Evolutionary conservation across 305 asterid genomes (phyloP).

Genomic region (Fraxinus paxiana): DNA sequence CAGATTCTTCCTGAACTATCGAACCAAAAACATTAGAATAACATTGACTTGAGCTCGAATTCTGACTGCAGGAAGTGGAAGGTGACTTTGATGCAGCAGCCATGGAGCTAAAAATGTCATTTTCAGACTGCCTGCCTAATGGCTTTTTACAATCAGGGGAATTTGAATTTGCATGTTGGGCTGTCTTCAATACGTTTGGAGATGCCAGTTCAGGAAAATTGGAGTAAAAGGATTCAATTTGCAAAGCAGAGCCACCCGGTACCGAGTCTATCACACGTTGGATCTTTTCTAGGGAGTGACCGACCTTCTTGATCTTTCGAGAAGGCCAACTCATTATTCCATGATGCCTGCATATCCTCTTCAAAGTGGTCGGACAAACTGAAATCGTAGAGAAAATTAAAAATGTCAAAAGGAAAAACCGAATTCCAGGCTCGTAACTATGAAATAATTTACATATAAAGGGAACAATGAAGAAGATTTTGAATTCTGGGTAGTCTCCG

Average conservation of each 20-base stretch:
- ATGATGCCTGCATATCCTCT: constrained; percentile 91
- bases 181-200: constrained; percentile 47
- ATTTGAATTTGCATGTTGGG: constrained; percentile 29
- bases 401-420: background rate
- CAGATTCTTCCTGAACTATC: constrained; percentile 31
- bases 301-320: constrained; percentile 54
- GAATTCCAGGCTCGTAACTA: background rate
- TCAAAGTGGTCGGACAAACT: constrained; percentile 99
- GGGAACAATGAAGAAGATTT: background rate
- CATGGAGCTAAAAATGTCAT: background rate
- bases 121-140: background rate
- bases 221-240: constrained; percentile 69
- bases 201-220: constrained; percentile 68
- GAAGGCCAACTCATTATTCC: constrained; percentile 98
- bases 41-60: constrained; percentile 68
- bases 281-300: constrained; percentile 50
- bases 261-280: constrained; percentile 88
- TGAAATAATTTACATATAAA: background rate
- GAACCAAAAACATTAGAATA: constrained; percentile 41
- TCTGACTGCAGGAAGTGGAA: constrained; percentile 66
- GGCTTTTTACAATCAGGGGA: background rate
- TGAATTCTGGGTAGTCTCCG: background rate
- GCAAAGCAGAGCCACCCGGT: constrained; percentile 68
- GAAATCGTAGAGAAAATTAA: constrained; percentile 21
- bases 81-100: constrained; percentile 42